Evolutionary conservation across 768 basidiomycete genomes (phyloP).

Genomic region (Phanerochaete sordida): DNA sequence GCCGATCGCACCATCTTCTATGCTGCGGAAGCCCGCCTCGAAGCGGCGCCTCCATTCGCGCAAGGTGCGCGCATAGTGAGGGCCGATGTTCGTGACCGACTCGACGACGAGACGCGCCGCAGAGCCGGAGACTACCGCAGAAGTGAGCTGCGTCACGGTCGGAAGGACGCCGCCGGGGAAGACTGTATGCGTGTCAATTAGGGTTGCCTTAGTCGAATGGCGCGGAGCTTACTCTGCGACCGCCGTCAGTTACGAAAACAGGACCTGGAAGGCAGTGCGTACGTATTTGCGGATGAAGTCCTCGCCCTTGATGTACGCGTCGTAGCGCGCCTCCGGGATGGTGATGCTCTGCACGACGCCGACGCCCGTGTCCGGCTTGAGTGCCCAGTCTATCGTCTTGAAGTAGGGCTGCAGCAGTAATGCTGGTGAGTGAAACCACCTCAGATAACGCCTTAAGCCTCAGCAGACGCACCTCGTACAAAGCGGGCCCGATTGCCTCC

Average conservation of each 20-base stretch:
- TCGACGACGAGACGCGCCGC: constrained; percentile 57
- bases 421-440: neutral
- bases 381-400: constrained; percentile 59
- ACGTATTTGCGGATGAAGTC: constrained; percentile 83
- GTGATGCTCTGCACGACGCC: constrained; percentile 76
- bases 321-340: constrained; percentile 66
- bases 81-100: constrained; percentile 66
- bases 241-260: too few species aligned
- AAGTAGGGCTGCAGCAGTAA: constrained; percentile 42
- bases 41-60: constrained; percentile 73
- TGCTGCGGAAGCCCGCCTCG: constrained; percentile 47
- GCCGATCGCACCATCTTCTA: neutral
- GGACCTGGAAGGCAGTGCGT: too few species aligned
- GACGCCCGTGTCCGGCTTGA: constrained; percentile 54
- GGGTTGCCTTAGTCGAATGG: too few species aligned
- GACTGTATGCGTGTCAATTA: constrained; percentile 36
- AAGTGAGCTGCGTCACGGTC: constrained; percentile 53
- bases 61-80: constrained; percentile 76
- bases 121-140: constrained; percentile 47
- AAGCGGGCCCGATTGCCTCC: constrained; percentile 68
- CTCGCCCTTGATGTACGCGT: constrained; percentile 51
- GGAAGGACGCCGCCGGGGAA: constrained; percentile 74
- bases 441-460: neutral
- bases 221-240: neutral
- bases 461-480: constrained; percentile 37